These are phyloP conservation scores for Heliosperma pusillum DNA, from an alignment of 148 eudicot genomes.

Conservation along the genomic window DNA sequence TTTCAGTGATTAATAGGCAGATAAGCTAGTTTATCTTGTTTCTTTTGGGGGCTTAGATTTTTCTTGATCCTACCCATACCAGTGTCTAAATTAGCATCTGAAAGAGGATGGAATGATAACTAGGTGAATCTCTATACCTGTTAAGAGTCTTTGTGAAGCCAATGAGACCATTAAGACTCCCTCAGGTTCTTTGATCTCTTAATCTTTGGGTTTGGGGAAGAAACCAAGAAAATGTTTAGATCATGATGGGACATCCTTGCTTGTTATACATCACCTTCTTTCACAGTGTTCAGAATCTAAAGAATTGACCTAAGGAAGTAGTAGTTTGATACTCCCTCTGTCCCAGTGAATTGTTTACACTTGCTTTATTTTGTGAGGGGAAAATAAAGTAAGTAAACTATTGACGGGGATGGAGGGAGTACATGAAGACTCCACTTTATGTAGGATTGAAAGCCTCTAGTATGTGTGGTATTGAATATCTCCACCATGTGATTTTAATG, in stretches of 20 bases:
- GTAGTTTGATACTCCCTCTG: too few species aligned
- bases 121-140: constrained; percentile 2
- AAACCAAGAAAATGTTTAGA: not conserved
- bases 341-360: too few species aligned
- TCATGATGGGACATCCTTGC: not conserved
- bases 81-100: not conserved
- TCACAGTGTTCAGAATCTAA: not conserved
- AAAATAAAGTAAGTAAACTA: too few species aligned
- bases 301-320: not conserved
- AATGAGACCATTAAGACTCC: not conserved
- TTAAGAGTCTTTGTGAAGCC: not conserved
- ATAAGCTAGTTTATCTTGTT: not conserved
- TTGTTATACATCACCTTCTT: not conserved
- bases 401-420: too few species aligned
- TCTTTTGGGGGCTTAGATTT: not conserved
- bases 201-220: not conserved
- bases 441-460: not conserved
- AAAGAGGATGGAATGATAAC: not conserved
- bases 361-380: too few species aligned
- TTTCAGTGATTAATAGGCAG: not conserved
- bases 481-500: not conserved
- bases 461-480: not conserved
- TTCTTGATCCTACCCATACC: not conserved
- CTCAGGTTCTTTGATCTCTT: not conserved
- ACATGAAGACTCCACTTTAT: not conserved